Conservation (phyloP, 108 stramenopile genomes). For the Aureococcus anophagefferens region DNA sequence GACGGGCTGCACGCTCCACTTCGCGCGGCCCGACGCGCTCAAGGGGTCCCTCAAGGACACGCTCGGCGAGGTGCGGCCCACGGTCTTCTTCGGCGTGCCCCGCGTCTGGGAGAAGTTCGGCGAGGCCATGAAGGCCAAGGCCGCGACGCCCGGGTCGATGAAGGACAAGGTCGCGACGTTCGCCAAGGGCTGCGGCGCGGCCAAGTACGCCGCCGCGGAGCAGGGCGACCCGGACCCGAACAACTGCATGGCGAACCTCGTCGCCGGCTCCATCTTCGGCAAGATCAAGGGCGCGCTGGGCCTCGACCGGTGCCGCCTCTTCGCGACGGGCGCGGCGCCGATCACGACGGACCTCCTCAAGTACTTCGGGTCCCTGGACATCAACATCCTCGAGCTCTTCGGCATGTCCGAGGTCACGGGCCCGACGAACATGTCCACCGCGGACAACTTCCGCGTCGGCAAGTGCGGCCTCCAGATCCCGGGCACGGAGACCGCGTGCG, state of each 20-base stretch:
- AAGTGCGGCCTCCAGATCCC: slow-evolving; percentile 18
- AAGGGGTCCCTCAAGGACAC: slow-evolving; percentile 43
- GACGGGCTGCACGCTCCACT: slow-evolving; percentile 23
- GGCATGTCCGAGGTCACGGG: slow-evolving; percentile 56
- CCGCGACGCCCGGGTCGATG: slow-evolving; percentile 33
- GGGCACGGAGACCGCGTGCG: background rate
- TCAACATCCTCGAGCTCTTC: slow-evolving; percentile 46
- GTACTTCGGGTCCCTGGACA: slow-evolving; percentile 56
- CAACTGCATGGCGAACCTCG: too few relatives aligned
- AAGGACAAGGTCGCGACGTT: slow-evolving; percentile 45
- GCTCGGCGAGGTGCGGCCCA: slow-evolving; percentile 41
- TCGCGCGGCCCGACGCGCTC: slow-evolving; percentile 53
- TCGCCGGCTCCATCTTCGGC: too few relatives aligned
- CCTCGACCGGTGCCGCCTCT: slow-evolving; percentile 6
- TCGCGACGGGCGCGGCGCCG: slow-evolving; percentile 49
- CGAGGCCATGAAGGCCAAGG: slow-evolving; percentile 51
- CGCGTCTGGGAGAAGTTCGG: slow-evolving; percentile 61
- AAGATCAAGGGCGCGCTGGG: too few relatives aligned
- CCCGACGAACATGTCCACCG: slow-evolving; percentile 27
- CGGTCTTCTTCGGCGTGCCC: slow-evolving; percentile 54
- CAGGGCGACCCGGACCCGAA: too few relatives aligned
- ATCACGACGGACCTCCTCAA: slow-evolving; percentile 39
- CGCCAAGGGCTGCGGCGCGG: slow-evolving; percentile 41
- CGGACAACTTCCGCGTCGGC: slow-evolving; percentile 9
- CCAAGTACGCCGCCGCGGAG: slow-evolving; percentile 9